Evolutionary conservation across 306 rosid genomes (phyloP), one percentile per base, ranked within the genome.

Genomic region (Quercus variabilis): DNA sequence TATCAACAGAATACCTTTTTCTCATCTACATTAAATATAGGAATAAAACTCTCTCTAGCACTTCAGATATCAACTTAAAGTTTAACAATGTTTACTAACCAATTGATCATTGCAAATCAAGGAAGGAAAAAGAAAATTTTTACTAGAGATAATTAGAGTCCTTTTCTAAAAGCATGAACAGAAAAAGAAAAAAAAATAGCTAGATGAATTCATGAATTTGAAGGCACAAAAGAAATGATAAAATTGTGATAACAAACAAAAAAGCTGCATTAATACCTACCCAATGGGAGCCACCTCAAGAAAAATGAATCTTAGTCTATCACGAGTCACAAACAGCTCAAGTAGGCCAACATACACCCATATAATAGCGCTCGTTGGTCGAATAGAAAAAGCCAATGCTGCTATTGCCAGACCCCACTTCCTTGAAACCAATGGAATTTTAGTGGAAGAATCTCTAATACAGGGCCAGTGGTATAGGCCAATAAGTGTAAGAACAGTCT

Each of bases 391-490:
- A 74, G 97, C 92, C 76, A 87, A 59, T 25, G 99, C 94, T 5
- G 99, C 97, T 60, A 90, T 28, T 52, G 80, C 76, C 84, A 95
- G 85, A 84, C 84, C 97, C 91, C 88, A 90, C 91, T 83, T 93
- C 84, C 97, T 91, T 33, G 97, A 92, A 81, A 70, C 80, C 64
- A 12, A 76, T 30, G 86, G 83, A 70, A 13, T 30, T 72, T 84
- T 31, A 20, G 77, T 23, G 10, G 89, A 59, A 70, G 86, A 84
- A 71, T 84, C 74, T 81, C 93, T 90, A 84, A 95, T 70, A 85
- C 98, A 89, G 72, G 99, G 97, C 98, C 99, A 95, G 75, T 85
- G 90, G 86, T 89, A 95, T 58, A 95, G 86, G 83, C 97, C 83
- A 83, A 93, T 91, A 14, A 91, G 54, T 15, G 96, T 91, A 82